Conservation (phyloP, 2,329 filamentous ascomycete genomes). For the Zymoseptoria pseudotritici region DNA sequence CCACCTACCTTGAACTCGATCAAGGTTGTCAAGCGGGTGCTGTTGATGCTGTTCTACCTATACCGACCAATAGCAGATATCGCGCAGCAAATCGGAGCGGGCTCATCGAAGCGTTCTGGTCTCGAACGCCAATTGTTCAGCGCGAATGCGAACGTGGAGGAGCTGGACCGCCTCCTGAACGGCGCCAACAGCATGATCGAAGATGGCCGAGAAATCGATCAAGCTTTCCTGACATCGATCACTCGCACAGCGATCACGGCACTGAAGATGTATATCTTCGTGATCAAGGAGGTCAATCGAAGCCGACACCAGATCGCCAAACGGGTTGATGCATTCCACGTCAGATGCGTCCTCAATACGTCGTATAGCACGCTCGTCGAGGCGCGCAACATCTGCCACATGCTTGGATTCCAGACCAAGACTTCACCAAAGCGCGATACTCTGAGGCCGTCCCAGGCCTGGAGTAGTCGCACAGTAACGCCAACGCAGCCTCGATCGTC, state of each 20-base stretch:
- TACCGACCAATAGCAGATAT: slow-evolving; percentile 22
- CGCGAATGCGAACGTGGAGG: slow-evolving; percentile 49
- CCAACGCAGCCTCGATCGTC: slow-evolving; percentile 42
- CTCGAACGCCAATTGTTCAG: slow-evolving; percentile 51
- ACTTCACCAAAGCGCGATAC: slow-evolving; percentile 15
- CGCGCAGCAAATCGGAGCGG: slow-evolving; percentile 37
- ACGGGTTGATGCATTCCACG: slow-evolving; percentile 48
- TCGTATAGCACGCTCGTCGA: slow-evolving; percentile 53
- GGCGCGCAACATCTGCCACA: slow-evolving; percentile 51
- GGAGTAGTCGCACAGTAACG: slow-evolving; percentile 32
- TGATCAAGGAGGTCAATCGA: slow-evolving; percentile 43
- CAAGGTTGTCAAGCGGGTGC: slow-evolving; percentile 23
- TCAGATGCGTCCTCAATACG: slow-evolving; percentile 52
- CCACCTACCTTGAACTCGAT: slow-evolving; percentile 17
- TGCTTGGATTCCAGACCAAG: slow-evolving; percentile 40
- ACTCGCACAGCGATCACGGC: slow-evolving; percentile 41
- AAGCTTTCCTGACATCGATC: slow-evolving; percentile 35
- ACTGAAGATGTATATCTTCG: slow-evolving; percentile 43
- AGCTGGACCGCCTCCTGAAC: slow-evolving; percentile 44
- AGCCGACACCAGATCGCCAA: slow-evolving; percentile 46
- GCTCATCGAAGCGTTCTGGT: slow-evolving; percentile 37
- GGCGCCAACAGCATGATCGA: slow-evolving; percentile 40
- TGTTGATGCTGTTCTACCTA: slow-evolving; percentile 24
- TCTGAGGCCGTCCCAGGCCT: slow-evolving; percentile 24
- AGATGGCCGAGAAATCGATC: slow-evolving; percentile 39